Percentiles rank a stretch among this genome's conserved stretches.
Evolutionary conservation across 2,329 filamentous ascomycete genomes (phyloP).

Genomic region (Phyllosticta capitalensis): DNA sequence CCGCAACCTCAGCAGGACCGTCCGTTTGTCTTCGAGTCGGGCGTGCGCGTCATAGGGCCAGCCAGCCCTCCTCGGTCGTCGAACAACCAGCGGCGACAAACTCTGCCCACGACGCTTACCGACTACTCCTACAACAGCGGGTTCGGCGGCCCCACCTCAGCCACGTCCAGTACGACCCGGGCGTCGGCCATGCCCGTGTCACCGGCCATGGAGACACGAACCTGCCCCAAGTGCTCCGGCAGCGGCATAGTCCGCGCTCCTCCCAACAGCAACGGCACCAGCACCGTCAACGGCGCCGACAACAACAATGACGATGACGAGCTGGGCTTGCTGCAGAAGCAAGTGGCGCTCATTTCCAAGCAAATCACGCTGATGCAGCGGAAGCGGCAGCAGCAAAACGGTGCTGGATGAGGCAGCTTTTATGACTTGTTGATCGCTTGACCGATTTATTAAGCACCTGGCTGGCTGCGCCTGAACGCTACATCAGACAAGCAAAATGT

Average conservation of each 20-base stretch:
- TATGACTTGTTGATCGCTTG: background rate
- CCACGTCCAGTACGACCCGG: slow-evolving; percentile 6
- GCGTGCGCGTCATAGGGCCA: slow-evolving; percentile 12
- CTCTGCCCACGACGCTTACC: slow-evolving; percentile 3
- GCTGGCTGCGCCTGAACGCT: background rate
- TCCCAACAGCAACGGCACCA: slow-evolving; percentile 3
- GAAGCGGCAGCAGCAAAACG: slow-evolving; percentile 1
- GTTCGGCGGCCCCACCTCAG: slow-evolving; percentile 8
- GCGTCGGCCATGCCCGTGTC: slow-evolving; percentile 4
- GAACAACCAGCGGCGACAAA: background rate
- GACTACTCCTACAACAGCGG: slow-evolving; percentile 9
- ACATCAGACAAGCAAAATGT: background rate
- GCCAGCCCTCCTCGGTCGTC: slow-evolving; percentile 4
- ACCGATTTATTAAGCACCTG: background rate
- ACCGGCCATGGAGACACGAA: slow-evolving; percentile 1
- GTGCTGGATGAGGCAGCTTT: slow-evolving; percentile 1
- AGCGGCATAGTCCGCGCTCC: slow-evolving; percentile 5
- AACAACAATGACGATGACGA: slow-evolving; percentile 8
- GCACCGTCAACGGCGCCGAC: background rate
- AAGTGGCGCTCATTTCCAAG: slow-evolving; percentile 10
- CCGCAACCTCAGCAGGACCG: slow-evolving; percentile 5
- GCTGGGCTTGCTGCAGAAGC: slow-evolving; percentile 10
- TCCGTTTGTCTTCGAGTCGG: slow-evolving; percentile 13
- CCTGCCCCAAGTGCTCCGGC: slow-evolving; percentile 5
- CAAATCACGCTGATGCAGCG: slow-evolving; percentile 12